phyloP scores from a whole-genome alignment of 345 rosid species.

The Eutrema japonicum region DNA sequence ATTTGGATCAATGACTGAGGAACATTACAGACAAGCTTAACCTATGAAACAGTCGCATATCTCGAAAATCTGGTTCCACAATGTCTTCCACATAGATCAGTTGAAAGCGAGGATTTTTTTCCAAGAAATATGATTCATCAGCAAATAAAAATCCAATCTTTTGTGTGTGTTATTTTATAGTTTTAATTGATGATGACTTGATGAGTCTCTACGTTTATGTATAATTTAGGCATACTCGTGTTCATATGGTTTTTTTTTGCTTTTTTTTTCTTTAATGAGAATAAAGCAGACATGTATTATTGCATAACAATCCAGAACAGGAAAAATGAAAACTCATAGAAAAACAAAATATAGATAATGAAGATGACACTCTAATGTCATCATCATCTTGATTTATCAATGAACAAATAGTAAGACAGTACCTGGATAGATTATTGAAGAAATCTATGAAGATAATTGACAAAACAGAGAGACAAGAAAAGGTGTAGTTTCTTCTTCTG shows the following conservation, averaged over 20 bases:
- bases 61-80: background rate
- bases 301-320: conserved; percentile 5
- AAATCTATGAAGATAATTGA: conserved; percentile 21
- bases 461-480: conserved; percentile 18
- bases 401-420: conserved; percentile 25
- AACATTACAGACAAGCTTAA: background rate
- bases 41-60: background rate
- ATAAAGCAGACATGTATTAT: background rate
- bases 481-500: conserved; percentile 13
- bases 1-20: conserved; percentile 1
- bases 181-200: background rate
- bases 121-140: background rate
- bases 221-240: background rate
- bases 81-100: background rate
- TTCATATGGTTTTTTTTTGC: background rate
- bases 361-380: conserved; percentile 19
- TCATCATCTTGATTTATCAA: conserved; percentile 15
- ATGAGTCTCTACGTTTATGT: background rate
- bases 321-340: background rate
- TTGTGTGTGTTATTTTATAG: too few species aligned
- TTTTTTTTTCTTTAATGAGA: background rate
- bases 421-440: conserved; percentile 34
- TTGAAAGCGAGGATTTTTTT: background rate
- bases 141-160: background rate
- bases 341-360: background rate